These are phyloP conservation scores for Trypanosoma cruzi DNA, from an alignment of 208 protist genomes.

Conservation along the genomic window DNA sequence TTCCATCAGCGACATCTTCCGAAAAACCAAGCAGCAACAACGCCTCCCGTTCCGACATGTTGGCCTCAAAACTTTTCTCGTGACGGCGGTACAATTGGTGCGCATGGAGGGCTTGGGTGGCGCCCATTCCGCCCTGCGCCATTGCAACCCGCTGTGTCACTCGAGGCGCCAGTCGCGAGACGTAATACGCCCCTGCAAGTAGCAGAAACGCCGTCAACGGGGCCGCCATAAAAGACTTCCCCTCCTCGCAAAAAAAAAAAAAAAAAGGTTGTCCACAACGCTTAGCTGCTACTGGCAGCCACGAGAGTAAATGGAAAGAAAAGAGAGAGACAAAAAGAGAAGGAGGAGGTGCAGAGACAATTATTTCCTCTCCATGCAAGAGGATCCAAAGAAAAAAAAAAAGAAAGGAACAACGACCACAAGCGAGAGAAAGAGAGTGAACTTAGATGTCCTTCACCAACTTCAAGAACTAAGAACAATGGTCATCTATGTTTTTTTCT, in stretches of 20 bases:
- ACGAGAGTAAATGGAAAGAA: not conserved
- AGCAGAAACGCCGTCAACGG: conserved; percentile 45
- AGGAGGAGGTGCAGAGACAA: not conserved
- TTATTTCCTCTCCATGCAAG: too few species aligned
- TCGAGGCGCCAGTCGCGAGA: conserved; percentile 47
- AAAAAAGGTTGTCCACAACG: not conserved
- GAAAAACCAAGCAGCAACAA: conserved; percentile 65
- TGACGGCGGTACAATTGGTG: conserved; percentile 47
- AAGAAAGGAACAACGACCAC: conserved; percentile 1
- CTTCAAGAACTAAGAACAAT: conserved; percentile 1
- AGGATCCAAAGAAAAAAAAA: too few species aligned
- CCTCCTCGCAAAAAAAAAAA: too few species aligned
- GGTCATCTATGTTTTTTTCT: not conserved
- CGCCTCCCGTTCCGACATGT: conserved; percentile 72
- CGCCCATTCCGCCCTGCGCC: conserved; percentile 7
- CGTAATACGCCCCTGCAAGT: conserved; percentile 59
- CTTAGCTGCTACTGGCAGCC: not conserved
- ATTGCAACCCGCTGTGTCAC: conserved; percentile 48
- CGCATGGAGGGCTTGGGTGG: conserved; percentile 10
- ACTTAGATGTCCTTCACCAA: too few species aligned
- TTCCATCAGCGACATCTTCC: conserved; percentile 29
- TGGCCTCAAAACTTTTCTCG: conserved; percentile 64
- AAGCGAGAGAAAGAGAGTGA: too few species aligned
- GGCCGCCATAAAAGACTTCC: conserved; percentile 22
- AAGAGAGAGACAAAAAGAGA: not conserved